Conservation (phyloP, 768 basidiomycete species). For the Naganishia vaughanmartiniae region DNA sequence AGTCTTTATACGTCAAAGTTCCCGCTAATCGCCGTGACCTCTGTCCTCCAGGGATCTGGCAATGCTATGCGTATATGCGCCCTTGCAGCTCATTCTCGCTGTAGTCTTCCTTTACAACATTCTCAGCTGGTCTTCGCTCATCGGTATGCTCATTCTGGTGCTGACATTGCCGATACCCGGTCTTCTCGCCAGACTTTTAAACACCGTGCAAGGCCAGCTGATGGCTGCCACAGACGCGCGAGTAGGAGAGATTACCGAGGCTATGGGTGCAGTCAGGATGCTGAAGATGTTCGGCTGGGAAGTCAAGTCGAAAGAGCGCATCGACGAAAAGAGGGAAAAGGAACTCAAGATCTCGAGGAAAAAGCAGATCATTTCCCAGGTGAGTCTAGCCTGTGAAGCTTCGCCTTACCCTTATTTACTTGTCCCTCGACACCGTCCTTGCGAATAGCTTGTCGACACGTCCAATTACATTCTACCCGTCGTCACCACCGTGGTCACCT, state of each 20-base stretch:
- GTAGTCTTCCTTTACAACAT: slow-evolving; percentile 56
- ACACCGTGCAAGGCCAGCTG: slow-evolving; percentile 57
- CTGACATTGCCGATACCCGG: slow-evolving; percentile 62
- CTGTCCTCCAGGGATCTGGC: slow-evolving; percentile 43
- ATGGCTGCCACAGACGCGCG: slow-evolving; percentile 64
- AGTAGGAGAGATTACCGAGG: slow-evolving; percentile 63
- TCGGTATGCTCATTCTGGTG: slow-evolving; percentile 60
- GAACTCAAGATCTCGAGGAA: slow-evolving; percentile 62
- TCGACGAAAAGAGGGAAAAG: slow-evolving; percentile 62
- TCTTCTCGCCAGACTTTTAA: slow-evolving; percentile 57
- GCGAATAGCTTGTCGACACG: slow-evolving; percentile 30
- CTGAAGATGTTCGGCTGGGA: slow-evolving; percentile 66
- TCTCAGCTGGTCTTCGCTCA: slow-evolving; percentile 61
- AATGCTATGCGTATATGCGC: slow-evolving; percentile 52
- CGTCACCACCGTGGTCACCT: slow-evolving; percentile 63
- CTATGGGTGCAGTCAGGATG: slow-evolving; percentile 56
- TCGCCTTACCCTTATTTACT: neutral
- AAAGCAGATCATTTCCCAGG: slow-evolving; percentile 58
- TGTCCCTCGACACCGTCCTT: slow-evolving; percentile 56
- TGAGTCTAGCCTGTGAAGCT: neutral
- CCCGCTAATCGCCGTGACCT: neutral
- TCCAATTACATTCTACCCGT: slow-evolving; percentile 64
- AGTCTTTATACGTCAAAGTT: neutral
- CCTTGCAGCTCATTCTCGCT: slow-evolving; percentile 55
- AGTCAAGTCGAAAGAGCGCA: slow-evolving; percentile 56